Base-by-base conservation (phyloP, 2,329 filamentous ascomycete species). In the Scolecobasidium constrictum region DNA sequence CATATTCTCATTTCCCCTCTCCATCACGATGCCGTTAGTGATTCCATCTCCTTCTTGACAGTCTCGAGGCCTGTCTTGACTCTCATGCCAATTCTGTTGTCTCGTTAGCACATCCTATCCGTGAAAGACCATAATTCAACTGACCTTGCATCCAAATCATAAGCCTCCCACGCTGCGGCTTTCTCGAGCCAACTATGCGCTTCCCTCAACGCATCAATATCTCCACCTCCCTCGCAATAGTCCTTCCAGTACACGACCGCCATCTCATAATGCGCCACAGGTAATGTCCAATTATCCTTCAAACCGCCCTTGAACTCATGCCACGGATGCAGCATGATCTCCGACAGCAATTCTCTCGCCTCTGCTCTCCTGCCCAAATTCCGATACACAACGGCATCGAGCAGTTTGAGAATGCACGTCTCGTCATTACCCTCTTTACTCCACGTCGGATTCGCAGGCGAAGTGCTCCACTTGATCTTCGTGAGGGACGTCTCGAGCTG, bases 231-330 rank as follows among this genome's bases (percentile, higher is more conserved):
- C 48, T 62, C 46, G 57, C 58, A 6, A 53, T 68, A 52, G 53
- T 90, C 82, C 45, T 74, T 71, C 88, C 90, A 98, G 1, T 81
- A 67, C 43, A 85, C 77, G 5, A 83, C 86, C 0, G 79, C 87
- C 67, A 92, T 77, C 62, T 98, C 92, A 60, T 95, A 95, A 50
- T 86, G 72, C 1, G 83, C 86, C 1, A 80, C 77, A 0, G 90
- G 85, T 5, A 74, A 67, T 7, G 77, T 69, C 66, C 83, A 88
- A 52, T 83, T 79, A 46, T 88, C 83, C 45, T 71, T 77, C 2
- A 73, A 67, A 0, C 66, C 53, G 2, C 79, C 80, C 50, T 75
- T 80, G 54, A 80, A 72, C 7, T 66, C 48, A 2, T 59, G 46
- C 47, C 65, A 68, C 41, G 75, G 69, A 42, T 84, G 71, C 3